Conservation (phyloP, 129 eudicot species). For the Ambrosia trifida region DNA sequence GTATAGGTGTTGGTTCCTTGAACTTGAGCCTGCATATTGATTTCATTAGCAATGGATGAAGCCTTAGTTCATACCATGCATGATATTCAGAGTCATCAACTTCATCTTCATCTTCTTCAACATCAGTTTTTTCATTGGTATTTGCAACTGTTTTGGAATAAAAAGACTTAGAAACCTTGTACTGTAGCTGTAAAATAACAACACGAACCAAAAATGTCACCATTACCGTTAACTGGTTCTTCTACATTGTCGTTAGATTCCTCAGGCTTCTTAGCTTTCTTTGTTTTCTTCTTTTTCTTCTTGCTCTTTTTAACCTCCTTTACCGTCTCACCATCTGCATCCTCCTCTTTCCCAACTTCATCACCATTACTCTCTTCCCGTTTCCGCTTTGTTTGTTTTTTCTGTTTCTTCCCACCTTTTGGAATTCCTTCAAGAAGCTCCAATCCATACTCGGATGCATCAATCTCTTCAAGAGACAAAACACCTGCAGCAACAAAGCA, state of each 20-base stretch:
- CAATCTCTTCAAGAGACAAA: conserved; percentile 94
- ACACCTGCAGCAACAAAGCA: conserved; percentile 58
- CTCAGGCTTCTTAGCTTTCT: conserved; percentile 39
- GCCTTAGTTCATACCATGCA: conserved; percentile 97
- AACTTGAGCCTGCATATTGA: conserved; percentile 77
- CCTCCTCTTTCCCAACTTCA: conserved; percentile 38
- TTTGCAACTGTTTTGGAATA: conserved; percentile 24
- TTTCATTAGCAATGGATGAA: conserved; percentile 83
- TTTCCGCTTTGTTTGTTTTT: conserved; percentile 49
- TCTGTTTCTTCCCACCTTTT: conserved; percentile 26
- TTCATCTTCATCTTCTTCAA: conserved; percentile 45
- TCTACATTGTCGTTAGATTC: conserved; percentile 31
- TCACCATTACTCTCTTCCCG: conserved; percentile 28
- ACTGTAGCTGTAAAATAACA: background rate
- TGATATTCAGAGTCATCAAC: conserved; percentile 75
- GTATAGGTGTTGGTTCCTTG: conserved; percentile 91
- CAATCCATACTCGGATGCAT: conserved; percentile 75
- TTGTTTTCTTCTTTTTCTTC: conserved; percentile 48
- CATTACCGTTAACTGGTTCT: conserved; percentile 38
- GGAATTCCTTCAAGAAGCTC: conserved; percentile 45
- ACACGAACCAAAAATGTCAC: conserved; percentile 12
- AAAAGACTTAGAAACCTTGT: background rate
- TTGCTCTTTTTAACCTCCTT: conserved; percentile 39
- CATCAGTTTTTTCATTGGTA: conserved; percentile 34
- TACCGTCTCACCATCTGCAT: conserved; percentile 33